phyloP scores from a whole-genome alignment of 1,284 basidiomycete species.

The Ustilago cynodontis region DNA sequence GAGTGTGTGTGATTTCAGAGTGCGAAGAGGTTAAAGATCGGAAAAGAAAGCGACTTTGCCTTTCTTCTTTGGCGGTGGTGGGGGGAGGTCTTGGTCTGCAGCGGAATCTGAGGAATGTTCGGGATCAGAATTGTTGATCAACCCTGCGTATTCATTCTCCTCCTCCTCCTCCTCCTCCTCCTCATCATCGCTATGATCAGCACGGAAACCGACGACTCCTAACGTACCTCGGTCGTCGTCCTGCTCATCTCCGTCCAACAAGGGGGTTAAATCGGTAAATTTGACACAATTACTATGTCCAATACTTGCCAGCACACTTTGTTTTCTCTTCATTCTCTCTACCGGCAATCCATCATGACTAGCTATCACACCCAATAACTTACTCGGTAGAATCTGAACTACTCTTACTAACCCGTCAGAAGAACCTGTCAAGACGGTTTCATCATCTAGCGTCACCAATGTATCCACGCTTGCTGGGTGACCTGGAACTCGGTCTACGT shows the following conservation, averaged over 20 bases:
- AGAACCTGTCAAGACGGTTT: conserved; percentile 85
- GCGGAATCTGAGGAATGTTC: neutral
- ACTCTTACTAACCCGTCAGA: conserved; percentile 92
- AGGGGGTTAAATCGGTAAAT: conserved; percentile 81
- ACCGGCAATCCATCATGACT: conserved; percentile 88
- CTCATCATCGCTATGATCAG: conserved; percentile 19
- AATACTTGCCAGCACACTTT: conserved; percentile 89
- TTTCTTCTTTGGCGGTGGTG: conserved; percentile 1
- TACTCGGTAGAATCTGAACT: conserved; percentile 88
- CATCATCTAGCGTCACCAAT: conserved; percentile 76
- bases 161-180: conserved; percentile 29
- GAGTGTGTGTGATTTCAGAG: neutral
- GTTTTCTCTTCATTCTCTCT: conserved; percentile 80
- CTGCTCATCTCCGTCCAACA: conserved; percentile 72
- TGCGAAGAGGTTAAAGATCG: neutral
- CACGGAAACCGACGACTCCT: conserved; percentile 22
- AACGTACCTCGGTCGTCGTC: conserved; percentile 26
- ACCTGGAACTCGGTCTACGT: conserved; percentile 92
- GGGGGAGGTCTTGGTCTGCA: conserved; percentile 7
- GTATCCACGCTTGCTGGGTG: conserved; percentile 77
- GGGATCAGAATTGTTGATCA: neutral
- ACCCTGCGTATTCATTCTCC: conserved; percentile 14
- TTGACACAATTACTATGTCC: conserved; percentile 89
- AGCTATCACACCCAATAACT: conserved; percentile 87
- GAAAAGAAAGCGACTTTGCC: conserved; percentile 5